Evolutionary conservation across 805 yeast species (phyloP), one percentile per base, ranked within the genome.

Genomic region (Pichia occidentalis): DNA sequence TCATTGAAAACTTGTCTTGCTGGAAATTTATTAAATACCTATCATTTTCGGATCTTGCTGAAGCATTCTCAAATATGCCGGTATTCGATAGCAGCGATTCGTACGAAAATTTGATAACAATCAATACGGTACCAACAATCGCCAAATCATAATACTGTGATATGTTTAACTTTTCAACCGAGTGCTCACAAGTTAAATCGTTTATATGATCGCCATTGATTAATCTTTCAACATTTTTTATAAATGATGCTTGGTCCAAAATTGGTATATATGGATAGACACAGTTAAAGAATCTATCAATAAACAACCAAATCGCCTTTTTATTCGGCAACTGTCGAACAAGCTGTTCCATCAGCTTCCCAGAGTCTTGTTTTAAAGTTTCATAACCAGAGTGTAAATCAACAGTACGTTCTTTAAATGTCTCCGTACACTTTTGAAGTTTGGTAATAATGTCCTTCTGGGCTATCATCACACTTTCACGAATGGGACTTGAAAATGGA

Each of bases 201-300:
- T 4, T 22, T 13, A 13, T 5, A 3, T 24, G 17, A 13, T 37
- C 22, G 11, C 21, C 28, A 1, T 75, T 73, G 8, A 71, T 44
- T 1, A 73, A 52, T 29, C 51, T 47, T 11, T 53, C 55, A 5
- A 70, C 36, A 13, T 58, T 68, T 4, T 43, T 45, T 12, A 47
- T 45, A 36, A 63, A 64, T 33, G 53, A 29, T 5, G 45, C 42
- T 41, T 64, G 58, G 40, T 70, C 77, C 22, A 73, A 20, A 34
- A 58, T 65, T 2, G 79, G 78, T 48, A 63, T 48, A 39, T 67
- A 68, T 5, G 75, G 71, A 50, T 73, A 71, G 6, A 71, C 56
- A 37, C 55, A 63, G 9, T 43, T 51, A 51, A 74, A 74, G 45
- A 56, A 74, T 13, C 71, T 57, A 14, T 63, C 64, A n/a, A 72